Evolutionary conservation across 495 filamentous ascomycete genomes (phyloP), one percentile per base, ranked within the genome.

Genomic region (Emericellopsis terricola): DNA sequence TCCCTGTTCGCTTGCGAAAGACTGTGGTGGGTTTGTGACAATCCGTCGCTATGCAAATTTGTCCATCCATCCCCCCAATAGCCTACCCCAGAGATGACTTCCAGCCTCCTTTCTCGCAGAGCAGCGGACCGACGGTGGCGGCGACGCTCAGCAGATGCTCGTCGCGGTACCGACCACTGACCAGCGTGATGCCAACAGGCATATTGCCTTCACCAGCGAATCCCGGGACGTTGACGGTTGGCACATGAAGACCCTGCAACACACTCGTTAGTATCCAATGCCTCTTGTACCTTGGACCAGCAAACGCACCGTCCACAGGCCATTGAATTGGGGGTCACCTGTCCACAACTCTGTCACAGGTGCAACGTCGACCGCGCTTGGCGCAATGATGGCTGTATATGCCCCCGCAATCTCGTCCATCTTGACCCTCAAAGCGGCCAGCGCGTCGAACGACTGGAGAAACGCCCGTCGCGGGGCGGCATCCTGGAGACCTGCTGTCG

Each of bases 181-280:
- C 54, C 9, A 64, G 39, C 0, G 60, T 62, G 29, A 69, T 38
- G 2, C 64, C 64, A 30, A 71, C 50, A 0, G 64, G 64, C 56
- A 69, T 50, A 3, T 55, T 58, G 31, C 61, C 54, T 27, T 45
- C 52, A 1, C 64, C 62, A 23, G 50, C 48, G 36, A 71, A 68
- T 0, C 60, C 66, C 1, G 62, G 62, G 4, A 69, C 40, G 29
- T 69, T 64, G 19, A 66, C 40, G 13, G 56, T 56, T 4, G 66
- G 64, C 5, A 56, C 57, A 29, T 67, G 64, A 9, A 68, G 43
- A 17, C 53, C 55, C 44, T 56, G 33, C 33, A 40, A 15, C 20
- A 38, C 31, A 38, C 15, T 24, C 1, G 14, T 13, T 15, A 23
- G 8, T 10, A 11, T 21, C 15, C 8, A 13, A 18, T 17, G 14